These are phyloP conservation scores for Tetraselmis striata DNA, from an alignment of 139 green algal species.

Conservation along the genomic window DNA sequence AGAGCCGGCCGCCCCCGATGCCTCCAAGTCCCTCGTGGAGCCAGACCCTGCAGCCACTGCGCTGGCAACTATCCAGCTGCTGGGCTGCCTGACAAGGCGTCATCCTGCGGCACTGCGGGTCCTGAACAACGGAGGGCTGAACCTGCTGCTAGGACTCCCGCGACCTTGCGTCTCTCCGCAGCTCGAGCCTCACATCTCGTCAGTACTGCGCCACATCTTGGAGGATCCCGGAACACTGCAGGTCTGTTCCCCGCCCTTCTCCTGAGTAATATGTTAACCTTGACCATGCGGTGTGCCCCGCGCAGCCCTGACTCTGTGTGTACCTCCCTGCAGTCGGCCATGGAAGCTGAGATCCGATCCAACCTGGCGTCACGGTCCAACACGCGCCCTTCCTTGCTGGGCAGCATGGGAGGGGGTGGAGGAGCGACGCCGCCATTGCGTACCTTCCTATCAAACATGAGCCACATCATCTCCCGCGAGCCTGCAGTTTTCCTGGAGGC, in stretches of 20 bases:
- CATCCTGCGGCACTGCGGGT: slow-evolving; percentile 62
- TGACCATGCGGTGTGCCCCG: too few relatives aligned
- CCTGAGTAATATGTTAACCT: too few relatives aligned
- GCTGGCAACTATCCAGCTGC: slow-evolving; percentile 76
- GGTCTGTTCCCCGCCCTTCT: too few relatives aligned
- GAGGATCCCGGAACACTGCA: slow-evolving; percentile 77
- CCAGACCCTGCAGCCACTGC: slow-evolving; percentile 50
- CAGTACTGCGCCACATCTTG: slow-evolving; percentile 80
- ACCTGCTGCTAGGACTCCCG: slow-evolving; percentile 71
- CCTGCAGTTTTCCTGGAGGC: slow-evolving; percentile 72
- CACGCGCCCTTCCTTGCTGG: not conserved
- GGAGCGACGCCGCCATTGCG: slow-evolving; percentile 23
- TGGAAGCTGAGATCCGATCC: slow-evolving; percentile 84
- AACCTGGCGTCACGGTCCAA: slow-evolving; percentile 27
- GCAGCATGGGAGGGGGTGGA: not conserved
- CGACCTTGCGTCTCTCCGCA: slow-evolving; percentile 35
- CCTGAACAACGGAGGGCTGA: slow-evolving; percentile 39
- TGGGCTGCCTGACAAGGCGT: slow-evolving; percentile 60
- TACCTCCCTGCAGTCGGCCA: slow-evolving; percentile 79
- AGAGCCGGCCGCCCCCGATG: not conserved
- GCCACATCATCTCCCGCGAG: slow-evolving; percentile 51
- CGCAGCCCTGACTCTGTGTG: too few relatives aligned
- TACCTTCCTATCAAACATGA: slow-evolving; percentile 49
- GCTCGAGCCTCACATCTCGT: slow-evolving; percentile 58
- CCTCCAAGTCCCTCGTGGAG: slow-evolving; percentile 3